Evolutionary conservation across 2,329 filamentous ascomycete genomes (phyloP).

Genomic region (Aspergillus ruber): DNA sequence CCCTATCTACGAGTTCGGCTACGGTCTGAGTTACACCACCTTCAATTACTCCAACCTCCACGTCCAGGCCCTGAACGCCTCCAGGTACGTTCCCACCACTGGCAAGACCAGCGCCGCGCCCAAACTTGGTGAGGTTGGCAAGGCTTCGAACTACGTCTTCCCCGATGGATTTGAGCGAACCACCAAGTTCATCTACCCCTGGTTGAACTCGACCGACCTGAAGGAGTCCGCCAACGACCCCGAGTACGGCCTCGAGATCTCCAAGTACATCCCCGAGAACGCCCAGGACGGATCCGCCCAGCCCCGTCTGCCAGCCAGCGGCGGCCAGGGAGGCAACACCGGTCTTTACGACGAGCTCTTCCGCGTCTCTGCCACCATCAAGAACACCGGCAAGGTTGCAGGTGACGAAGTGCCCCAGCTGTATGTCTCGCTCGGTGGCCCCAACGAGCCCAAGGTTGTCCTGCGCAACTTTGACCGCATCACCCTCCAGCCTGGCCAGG

Average conservation of each 20-base stretch:
- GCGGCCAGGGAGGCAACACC: conserved; percentile 55
- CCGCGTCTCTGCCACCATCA: conserved; percentile 43
- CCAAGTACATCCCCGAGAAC: conserved; percentile 46
- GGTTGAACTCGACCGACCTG: conserved; percentile 55
- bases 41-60: conserved; percentile 55
- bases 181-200: conserved; percentile 57
- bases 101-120: conserved; percentile 51
- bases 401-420: conserved; percentile 52
- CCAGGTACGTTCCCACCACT: conserved; percentile 47
- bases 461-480: conserved; percentile 80
- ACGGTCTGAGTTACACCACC: conserved; percentile 57
- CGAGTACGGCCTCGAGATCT: conserved; percentile 47
- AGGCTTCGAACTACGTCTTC: conserved; percentile 50
- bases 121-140: conserved; percentile 43
- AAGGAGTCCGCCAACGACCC: conserved; percentile 46
- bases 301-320: conserved; percentile 51
- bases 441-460: conserved; percentile 58
- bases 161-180: conserved; percentile 48
- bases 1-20: conserved; percentile 58
- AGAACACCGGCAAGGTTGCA: conserved; percentile 44
- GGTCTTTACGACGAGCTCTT: conserved; percentile 48
- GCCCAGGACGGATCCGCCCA: conserved; percentile 50
- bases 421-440: conserved; percentile 74
- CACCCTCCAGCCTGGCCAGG: conserved; percentile 62
- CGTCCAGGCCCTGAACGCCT: conserved; percentile 39